Evolutionary conservation across 257 asterid species (phyloP).

Genomic region (Verbena officinalis): DNA sequence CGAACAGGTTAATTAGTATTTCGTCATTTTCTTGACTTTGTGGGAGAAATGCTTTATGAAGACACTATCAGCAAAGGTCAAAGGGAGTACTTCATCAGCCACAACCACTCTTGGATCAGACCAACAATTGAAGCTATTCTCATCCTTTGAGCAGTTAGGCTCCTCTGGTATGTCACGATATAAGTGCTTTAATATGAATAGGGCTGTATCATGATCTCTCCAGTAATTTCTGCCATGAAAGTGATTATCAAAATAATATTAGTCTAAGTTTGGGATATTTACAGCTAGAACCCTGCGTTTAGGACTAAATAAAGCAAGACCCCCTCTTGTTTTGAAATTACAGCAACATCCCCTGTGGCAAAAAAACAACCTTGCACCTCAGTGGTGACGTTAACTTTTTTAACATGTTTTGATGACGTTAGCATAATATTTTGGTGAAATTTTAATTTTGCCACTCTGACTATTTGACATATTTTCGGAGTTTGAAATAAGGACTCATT

Average conservation of each 20-base stretch:
- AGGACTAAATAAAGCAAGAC: too few relatives aligned
- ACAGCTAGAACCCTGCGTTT: too few relatives aligned
- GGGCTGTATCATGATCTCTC: constrained; percentile 93
- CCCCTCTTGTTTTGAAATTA: too few relatives aligned
- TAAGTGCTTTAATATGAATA: constrained; percentile 87
- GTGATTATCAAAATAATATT: not conserved
- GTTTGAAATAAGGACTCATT: too few relatives aligned
- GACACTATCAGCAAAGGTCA: constrained; percentile 76
- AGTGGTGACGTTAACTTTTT: too few relatives aligned
- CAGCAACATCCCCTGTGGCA: too few relatives aligned
- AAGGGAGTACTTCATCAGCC: constrained; percentile 75
- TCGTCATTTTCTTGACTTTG: constrained; percentile 49
- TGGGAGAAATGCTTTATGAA: constrained; percentile 55
- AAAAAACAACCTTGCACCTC: too few relatives aligned
- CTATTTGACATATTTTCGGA: too few relatives aligned
- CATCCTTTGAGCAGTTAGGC: constrained; percentile 44
- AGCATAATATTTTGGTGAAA: too few relatives aligned
- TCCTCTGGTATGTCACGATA: constrained; percentile 76
- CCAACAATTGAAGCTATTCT: constrained; percentile 41
- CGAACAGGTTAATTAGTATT: constrained; percentile 10
- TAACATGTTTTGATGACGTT: too few relatives aligned
- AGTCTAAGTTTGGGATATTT: too few relatives aligned
- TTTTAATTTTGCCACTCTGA: too few relatives aligned
- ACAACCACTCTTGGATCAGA: constrained; percentile 52
- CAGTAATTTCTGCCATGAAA: constrained; percentile 75